Evolutionary conservation across 116 monocot genomes (phyloP), one percentile per base, ranked within the genome.

Genomic region (Iris pallida): DNA sequence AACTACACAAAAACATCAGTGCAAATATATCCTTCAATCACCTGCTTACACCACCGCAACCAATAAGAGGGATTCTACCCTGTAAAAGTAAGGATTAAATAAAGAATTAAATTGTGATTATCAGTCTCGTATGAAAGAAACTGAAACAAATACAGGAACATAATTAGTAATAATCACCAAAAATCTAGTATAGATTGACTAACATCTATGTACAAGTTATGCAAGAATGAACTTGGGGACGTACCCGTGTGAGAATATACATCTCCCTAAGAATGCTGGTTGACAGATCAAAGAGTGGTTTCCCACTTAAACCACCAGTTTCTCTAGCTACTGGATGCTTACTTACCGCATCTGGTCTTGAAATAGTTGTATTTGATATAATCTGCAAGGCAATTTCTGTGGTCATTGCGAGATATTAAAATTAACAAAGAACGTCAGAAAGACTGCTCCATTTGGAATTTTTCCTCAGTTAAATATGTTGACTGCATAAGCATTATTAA

Each of bases 1-100:
- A 51, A 51, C 7, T 51, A 51, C 13, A 7, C 49, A 51, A 13
- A 7, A 51, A 51, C 49, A 9, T 51, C 9, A 51, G 49, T 51
- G 13, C 49, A 51, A 51, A 51, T 51, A 48, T 48, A 51, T 9
- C 49, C 7, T 51, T 54, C 56, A 41, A 46, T 44, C 78, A 94
- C 90, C 94, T 94, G 82, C 90, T 87, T 70, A 94, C 74, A 73
- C 90, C 94, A 59, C 90, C 94, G 73, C 84, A 85, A 16, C 93
- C 93, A 51, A 94, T 87, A 44, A 94, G 82, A 47, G 90, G 87
- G 60, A 94, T 85, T 62, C 71, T 94, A 30, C 89, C 93, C 93
- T 94, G 81, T 58, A 67, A 73, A 4, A 30, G 44, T 5, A 65
- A 62, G 14, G 49, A 51, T 7, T 51, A 9, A 51, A 13, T 7